phyloP scores from a whole-genome alignment of 2,329 filamentous ascomycete species.

The Trichoderma semiorbis region DNA sequence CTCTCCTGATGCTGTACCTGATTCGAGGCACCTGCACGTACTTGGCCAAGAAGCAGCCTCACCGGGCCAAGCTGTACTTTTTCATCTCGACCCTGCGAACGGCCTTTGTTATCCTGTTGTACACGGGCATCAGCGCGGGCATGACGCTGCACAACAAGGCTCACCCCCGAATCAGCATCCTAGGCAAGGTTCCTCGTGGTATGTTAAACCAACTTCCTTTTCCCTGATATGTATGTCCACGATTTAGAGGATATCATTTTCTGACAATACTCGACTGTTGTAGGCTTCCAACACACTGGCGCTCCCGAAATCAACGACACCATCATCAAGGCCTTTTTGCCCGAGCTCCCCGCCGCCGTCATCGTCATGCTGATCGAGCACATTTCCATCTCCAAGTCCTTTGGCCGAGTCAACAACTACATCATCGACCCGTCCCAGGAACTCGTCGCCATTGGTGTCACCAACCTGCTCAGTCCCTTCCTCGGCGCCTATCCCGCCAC shows the following conservation, averaged over 20 bases:
- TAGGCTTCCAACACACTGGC: conserved; percentile 66
- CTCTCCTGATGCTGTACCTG: conserved; percentile 64
- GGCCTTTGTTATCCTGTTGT: conserved; percentile 76
- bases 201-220: conserved; percentile 24
- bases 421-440: conserved; percentile 77
- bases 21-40: conserved; percentile 61
- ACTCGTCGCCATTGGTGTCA: conserved; percentile 71
- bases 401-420: conserved; percentile 78
- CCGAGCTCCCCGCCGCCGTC: conserved; percentile 67
- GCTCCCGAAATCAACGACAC: conserved; percentile 58
- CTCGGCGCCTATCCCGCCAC: conserved; percentile 81
- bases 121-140: conserved; percentile 72
- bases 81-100: conserved; percentile 75
- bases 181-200: conserved; percentile 68
- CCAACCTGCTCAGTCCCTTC: conserved; percentile 73
- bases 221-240: not conserved
- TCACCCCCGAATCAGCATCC: conserved; percentile 60
- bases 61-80: conserved; percentile 68
- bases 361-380: conserved; percentile 80
- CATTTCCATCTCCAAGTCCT: conserved; percentile 79
- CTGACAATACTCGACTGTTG: not conserved
- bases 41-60: conserved; percentile 64
- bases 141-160: conserved; percentile 58
- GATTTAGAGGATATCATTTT: not conserved
- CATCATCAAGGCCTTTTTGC: conserved; percentile 61